These are phyloP conservation scores for Cryptosporidium andersoni DNA, from an alignment of 169 alveolate genomes.

Conservation along the genomic window DNA sequence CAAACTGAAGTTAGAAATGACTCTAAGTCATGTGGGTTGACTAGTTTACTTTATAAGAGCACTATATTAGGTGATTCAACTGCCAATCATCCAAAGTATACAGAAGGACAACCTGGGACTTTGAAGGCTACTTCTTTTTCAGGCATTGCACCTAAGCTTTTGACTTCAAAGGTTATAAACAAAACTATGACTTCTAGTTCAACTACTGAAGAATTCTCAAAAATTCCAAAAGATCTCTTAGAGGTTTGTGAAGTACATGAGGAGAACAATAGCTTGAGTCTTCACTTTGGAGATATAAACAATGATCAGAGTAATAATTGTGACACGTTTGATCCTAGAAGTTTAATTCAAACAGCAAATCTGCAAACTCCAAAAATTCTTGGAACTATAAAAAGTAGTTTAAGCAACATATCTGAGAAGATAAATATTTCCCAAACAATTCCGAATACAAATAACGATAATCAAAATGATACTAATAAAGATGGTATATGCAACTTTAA, in stretches of 20 bases:
- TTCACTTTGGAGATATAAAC: no score
- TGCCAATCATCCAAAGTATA: neutral
- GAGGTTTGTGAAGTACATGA: conserved; percentile 20
- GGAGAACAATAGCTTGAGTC: neutral
- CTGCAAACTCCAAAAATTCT: conserved; percentile 26
- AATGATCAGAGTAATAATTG: neutral
- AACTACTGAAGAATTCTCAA: no score
- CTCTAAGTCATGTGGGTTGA: conserved; percentile 61
- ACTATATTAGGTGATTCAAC: conserved; percentile 12
- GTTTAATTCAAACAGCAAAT: conserved; percentile 41
- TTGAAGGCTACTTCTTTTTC: no score
- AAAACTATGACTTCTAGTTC: no score
- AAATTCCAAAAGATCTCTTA: neutral
- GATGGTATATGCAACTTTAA: no score
- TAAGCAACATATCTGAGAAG: conserved; percentile 3
- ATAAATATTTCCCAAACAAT: conserved; percentile 23
- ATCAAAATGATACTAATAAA: no score
- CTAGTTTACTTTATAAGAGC: conserved; percentile 41
- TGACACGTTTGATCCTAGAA: neutral
- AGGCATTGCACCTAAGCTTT: no score
- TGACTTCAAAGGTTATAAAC: no score
- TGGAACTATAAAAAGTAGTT: neutral
- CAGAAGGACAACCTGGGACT: neutral
- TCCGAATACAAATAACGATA: neutral
- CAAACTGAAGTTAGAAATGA: conserved; percentile 61